Percentiles rank a stretch among this genome's conserved stretches.
Evolutionary conservation across 192 early-diverging fungal species (phyloP).

Genomic region (Chytriomyces confervae): DNA sequence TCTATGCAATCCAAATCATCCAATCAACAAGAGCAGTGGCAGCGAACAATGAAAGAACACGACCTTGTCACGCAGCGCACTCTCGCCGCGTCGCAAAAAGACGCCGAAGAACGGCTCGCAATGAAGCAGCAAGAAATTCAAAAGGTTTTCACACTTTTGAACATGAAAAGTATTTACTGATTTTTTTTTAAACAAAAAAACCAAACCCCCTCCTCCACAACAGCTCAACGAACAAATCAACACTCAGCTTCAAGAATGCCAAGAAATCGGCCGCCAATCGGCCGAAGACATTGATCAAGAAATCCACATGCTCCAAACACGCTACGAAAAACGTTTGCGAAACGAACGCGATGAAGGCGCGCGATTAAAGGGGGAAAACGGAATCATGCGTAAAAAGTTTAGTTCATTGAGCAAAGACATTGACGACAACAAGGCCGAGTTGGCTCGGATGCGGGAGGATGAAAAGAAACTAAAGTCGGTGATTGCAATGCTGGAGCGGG

Average conservation of each 20-base stretch:
- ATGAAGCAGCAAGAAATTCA: constrained; percentile 54
- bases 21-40: constrained; percentile 55
- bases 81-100: constrained; percentile 44
- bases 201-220: not conserved
- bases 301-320: constrained; percentile 42
- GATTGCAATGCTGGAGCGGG: constrained; percentile 59
- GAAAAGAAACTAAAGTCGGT: constrained; percentile 54
- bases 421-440: constrained; percentile 59
- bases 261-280: constrained; percentile 52
- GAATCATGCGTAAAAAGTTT: constrained; percentile 71
- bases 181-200: not conserved
- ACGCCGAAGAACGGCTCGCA: constrained; percentile 51
- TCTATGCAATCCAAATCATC: constrained; percentile 42
- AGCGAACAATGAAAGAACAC: constrained; percentile 48
- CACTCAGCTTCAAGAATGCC: constrained; percentile 48
- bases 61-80: constrained; percentile 39
- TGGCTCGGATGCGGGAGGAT: constrained; percentile 51
- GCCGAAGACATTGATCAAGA: constrained; percentile 60
- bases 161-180: not conserved
- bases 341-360: constrained; percentile 60
- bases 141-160: constrained; percentile 37
- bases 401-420: constrained; percentile 66
- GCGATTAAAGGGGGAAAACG: constrained; percentile 66
- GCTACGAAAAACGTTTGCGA: constrained; percentile 56
- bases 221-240: constrained; percentile 56